Base-by-base conservation (phyloP, 805 yeast species). In the Lipomyces starkeyi region DNA sequence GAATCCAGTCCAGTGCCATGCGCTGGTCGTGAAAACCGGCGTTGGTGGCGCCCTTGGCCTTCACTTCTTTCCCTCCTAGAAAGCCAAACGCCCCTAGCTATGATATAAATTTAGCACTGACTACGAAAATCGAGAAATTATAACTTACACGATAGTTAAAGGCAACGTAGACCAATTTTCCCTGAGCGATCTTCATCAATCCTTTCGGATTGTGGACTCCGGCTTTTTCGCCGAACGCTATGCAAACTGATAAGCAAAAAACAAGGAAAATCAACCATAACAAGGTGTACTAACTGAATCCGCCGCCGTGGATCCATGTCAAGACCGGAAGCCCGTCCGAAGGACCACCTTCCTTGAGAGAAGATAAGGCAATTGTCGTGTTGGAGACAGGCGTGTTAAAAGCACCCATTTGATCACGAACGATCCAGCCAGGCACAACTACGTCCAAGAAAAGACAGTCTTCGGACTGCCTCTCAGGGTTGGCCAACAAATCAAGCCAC, bases 1-100 rank as follows among this genome's bases (percentile, higher is more conserved):
- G 67, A 20, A 77, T 74, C 84, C 83, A 81, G 20, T 76, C 72
- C 34, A 79, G 69, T 2, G 81, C 83, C 22, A 63, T 58, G 17
- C 79, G 71, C 62, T 78, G 82, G 64, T 81, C 83, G 54, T 74
- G 71, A 3, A 81, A 65, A 1, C 83, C 83, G 61, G 74, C 74
- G 63, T 81, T 81, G 6, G 77, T 72, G 58, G 69, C 64, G 1
- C 76, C 78, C 61, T 71, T 64, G 40, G 62, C 67, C 13, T 73
- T 73, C 9, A 74, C 69, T 7, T 73, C 76, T 14, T 68, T 47
- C 7, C 78, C 74, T 43, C 74, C 75, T 14, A 77, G 68, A 62
- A 78, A 81, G 9, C 83, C 83, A 57, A 78, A 75, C 13, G 76
- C 77, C 6, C 78, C 78, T 0, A 81, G 74, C 56, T 53, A 8